Conservation (phyloP, 305 asterid species). For the Fraxinus floribunda region DNA sequence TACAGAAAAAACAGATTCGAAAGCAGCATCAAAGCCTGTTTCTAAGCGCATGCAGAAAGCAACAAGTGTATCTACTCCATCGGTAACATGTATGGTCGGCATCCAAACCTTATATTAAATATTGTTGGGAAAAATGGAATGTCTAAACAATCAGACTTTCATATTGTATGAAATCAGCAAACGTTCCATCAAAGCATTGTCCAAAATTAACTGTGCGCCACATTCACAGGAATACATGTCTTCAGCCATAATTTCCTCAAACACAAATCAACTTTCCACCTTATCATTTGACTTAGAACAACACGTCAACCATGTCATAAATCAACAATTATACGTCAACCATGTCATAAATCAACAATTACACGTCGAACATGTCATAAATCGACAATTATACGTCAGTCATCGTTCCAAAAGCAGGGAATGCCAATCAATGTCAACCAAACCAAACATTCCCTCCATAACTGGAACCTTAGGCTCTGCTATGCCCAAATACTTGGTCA, state of each 20-base stretch:
- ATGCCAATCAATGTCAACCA: neutral
- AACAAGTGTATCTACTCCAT: neutral
- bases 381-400: neutral
- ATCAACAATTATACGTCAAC: slow-evolving; percentile 15
- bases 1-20: slow-evolving; percentile 1
- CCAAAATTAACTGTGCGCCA: slow-evolving; percentile 6
- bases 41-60: neutral
- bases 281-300: neutral
- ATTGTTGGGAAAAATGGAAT: slow-evolving; percentile 7
- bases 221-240: neutral
- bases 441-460: neutral
- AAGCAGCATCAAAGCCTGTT: neutral
- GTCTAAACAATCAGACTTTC: slow-evolving; percentile 8
- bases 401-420: neutral
- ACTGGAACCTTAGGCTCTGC: neutral
- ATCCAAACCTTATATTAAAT: neutral
- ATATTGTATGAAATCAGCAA: neutral
- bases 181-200: neutral
- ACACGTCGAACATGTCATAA: neutral
- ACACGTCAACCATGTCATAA: neutral
- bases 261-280: slow-evolving; percentile 17
- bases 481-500: slow-evolving; percentile 12
- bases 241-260: slow-evolving; percentile 12
- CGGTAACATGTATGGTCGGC: neutral
- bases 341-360: neutral